Evolutionary conservation across 208 protist species (phyloP).

Genomic region (Wallacemonas collosoma): DNA sequence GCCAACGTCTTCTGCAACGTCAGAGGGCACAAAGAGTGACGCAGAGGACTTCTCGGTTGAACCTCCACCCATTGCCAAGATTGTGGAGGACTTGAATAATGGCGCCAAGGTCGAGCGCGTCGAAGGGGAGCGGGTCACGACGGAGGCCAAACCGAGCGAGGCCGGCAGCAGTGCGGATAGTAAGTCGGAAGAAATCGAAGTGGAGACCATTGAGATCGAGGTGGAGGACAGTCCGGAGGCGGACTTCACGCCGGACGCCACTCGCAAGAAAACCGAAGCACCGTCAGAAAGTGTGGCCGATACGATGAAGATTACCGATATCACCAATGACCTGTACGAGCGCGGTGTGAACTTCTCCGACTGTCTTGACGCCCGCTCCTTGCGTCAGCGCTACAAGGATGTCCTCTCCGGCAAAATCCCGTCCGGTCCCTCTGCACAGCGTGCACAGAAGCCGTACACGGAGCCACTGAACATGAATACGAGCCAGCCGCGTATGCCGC

Average conservation of each 20-base stretch:
- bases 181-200: conserved; percentile 69
- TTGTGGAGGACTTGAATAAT: conserved; percentile 36
- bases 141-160: conserved; percentile 11
- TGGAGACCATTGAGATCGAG: conserved; percentile 86
- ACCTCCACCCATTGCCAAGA: conserved; percentile 56
- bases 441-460: conserved; percentile 22
- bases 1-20: conserved; percentile 1
- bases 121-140: conserved; percentile 70
- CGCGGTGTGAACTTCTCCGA: conserved; percentile 89
- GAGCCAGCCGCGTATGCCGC: conserved; percentile 44
- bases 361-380: conserved; percentile 80
- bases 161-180: neutral
- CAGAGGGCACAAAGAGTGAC: neutral
- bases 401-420: conserved; percentile 66
- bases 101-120: conserved; percentile 52
- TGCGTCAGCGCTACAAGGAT: conserved; percentile 87
- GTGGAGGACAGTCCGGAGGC: conserved; percentile 44
- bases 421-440: conserved; percentile 2
- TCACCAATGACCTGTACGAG: conserved; percentile 90
- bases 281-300: conserved; percentile 39
- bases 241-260: neutral
- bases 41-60: conserved; percentile 69
- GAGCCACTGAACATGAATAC: conserved; percentile 36
- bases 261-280: neutral
- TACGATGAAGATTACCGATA: conserved; percentile 86